Percentiles rank a stretch among this genome's conserved stretches.
These are phyloP conservation scores for Cercospora beticola DNA, from an alignment of 2,329 filamentous ascomycete species.

Conservation along the genomic window DNA sequence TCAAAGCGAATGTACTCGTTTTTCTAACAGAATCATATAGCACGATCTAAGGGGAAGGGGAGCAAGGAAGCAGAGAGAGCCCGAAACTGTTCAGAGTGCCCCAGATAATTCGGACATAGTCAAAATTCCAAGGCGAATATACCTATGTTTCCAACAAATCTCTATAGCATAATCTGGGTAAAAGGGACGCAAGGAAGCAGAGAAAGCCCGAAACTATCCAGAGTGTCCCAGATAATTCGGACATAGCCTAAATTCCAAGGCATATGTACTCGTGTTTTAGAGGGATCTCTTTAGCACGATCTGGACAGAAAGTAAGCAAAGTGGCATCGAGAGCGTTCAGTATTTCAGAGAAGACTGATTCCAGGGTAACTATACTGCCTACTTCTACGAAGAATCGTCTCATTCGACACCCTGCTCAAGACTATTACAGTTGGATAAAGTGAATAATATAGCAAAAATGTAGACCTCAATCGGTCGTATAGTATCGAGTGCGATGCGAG, in stretches of 20 bases:
- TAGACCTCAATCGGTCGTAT: neutral
- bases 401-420: neutral
- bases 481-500: too few species aligned
- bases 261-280: too few species aligned
- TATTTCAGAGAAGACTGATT: neutral
- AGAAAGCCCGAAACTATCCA: too few species aligned
- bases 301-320: neutral
- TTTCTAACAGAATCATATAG: neutral
- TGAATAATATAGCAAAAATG: neutral
- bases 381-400: neutral
- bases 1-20: neutral
- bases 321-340: neutral
- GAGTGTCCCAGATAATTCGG: too few species aligned
- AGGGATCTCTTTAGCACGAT: too few species aligned
- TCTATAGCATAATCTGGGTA: neutral
- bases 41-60: neutral
- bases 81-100: neutral
- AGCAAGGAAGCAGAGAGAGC: neutral
- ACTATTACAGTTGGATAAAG: neutral
- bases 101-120: neutral
- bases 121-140: neutral
- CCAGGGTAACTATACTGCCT: neutral
- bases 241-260: too few species aligned
- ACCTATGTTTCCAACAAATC: neutral
- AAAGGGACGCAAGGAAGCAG: neutral